Percentiles rank a stretch among this genome's conserved stretches.
Evolutionary conservation across 2,329 filamentous ascomycete species (phyloP).

Genomic region (Colletotrichum zoysiae): DNA sequence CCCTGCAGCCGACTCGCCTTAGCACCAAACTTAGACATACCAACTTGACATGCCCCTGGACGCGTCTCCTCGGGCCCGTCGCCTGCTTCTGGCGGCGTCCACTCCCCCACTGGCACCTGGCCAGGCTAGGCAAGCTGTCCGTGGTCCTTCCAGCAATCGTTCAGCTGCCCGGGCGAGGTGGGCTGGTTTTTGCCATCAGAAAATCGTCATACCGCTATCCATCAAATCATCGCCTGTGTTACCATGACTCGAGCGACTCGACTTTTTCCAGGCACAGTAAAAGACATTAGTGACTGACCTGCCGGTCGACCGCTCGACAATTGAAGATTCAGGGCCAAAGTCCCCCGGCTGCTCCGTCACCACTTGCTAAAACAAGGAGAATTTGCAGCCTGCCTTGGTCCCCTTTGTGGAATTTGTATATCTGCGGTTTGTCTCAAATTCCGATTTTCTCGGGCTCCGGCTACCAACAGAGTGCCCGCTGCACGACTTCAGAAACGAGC

Average conservation of each 20-base stretch:
- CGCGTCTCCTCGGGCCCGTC: not conserved
- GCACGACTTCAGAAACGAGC: conserved; percentile 6
- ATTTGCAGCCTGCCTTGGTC: not conserved
- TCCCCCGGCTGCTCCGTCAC: conserved; percentile 3
- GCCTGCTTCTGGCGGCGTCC: conserved; percentile 26
- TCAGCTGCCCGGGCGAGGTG: conserved; percentile 17
- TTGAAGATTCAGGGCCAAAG: conserved; percentile 20
- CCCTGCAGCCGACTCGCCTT: conserved; percentile 36
- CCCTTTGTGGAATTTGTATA: not conserved
- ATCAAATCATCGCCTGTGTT: conserved; percentile 37
- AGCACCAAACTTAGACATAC: conserved; percentile 38
- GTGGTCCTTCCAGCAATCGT: conserved; percentile 25
- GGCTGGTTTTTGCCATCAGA: conserved; percentile 33
- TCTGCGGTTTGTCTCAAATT: not conserved
- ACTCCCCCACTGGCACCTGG: conserved; percentile 18
- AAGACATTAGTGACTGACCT: conserved; percentile 17
- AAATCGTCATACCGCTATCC: conserved; percentile 30
- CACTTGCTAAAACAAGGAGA: not conserved
- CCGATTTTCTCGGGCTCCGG: not conserved
- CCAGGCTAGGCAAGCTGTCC: conserved; percentile 21
- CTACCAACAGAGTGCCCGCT: not conserved
- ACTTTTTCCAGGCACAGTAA: conserved; percentile 19
- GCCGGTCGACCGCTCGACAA: conserved; percentile 5
- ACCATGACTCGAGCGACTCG: conserved; percentile 29
- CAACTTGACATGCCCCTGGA: conserved; percentile 34